Percentiles rank a stretch among this genome's conserved stretches.
These are phyloP conservation scores for Nakazawaea wyomingensis DNA, from an alignment of 805 yeast species.

Conservation along the genomic window DNA sequence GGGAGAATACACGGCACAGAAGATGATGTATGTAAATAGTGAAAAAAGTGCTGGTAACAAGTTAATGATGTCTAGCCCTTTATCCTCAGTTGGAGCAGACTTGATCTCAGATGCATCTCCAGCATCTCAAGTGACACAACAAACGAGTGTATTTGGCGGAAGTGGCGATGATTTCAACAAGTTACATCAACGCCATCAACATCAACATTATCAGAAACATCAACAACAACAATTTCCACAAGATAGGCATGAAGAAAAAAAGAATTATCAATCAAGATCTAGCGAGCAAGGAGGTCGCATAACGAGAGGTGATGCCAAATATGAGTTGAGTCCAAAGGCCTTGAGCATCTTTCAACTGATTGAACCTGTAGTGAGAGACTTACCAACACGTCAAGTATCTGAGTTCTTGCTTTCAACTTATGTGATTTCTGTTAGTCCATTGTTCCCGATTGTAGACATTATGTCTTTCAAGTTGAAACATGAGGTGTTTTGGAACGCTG, in stretches of 20 bases:
- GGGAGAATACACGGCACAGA: not conserved
- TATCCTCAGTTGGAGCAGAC: not conserved
- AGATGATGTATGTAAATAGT: not conserved
- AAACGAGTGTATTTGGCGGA: not conserved
- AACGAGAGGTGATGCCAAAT: too few relatives aligned
- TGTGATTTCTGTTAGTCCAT: conserved; percentile 45
- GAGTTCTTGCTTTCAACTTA: conserved; percentile 43
- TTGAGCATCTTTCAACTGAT: conserved; percentile 14
- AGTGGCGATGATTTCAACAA: not conserved
- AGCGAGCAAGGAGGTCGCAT: too few relatives aligned
- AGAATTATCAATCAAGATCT: too few relatives aligned
- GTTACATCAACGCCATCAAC: conserved; percentile 7
- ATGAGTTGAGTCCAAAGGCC: conserved; percentile 16
- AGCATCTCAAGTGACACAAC: not conserved
- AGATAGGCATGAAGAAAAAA: too few relatives aligned
- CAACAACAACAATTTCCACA: conserved; percentile 7
- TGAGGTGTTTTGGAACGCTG: conserved; percentile 44
- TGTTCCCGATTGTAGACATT: conserved; percentile 50
- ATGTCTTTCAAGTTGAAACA: conserved; percentile 40
- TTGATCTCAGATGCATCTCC: not conserved
- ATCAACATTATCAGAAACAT: not conserved
- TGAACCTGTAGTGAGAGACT: conserved; percentile 31
- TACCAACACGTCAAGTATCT: conserved; percentile 47
- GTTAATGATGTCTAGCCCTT: not conserved
- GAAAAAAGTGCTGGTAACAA: not conserved